Base-by-base conservation (phyloP, 371 early-diverging fungal species). In the Dentiscutata heterogama region DNA sequence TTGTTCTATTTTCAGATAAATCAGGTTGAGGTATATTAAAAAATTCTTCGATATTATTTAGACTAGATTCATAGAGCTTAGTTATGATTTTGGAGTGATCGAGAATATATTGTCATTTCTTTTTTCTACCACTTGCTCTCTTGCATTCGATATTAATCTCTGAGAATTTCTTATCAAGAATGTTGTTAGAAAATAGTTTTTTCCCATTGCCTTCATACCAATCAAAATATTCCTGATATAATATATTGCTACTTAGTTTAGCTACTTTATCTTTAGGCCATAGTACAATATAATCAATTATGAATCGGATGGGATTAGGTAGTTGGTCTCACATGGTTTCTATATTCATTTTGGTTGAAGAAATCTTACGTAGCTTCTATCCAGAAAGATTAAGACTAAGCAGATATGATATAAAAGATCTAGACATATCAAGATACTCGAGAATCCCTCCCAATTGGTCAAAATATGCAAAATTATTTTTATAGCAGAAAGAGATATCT, bases 31-130 rank as follows among this genome's bases (percentile, higher is more conserved):
- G 39, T 50, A 16, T 56, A 22, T 73, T 56, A 8, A 16, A 73
- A 56, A 73, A 73, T 56, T 73, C 74, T 8, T 73, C 54, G 6
- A 73, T 73, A 51, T 73, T 31, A 35, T 20, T 46, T 11, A 70
- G 3, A 0, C 16, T 4, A 51, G 70, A 68, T 68, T 68, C 35
- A 14, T 2, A 0, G 0, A 68, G 29, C 35, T 68, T 68, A 22
- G 35, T 39, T 42, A 68, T 25, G 2, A 68, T 68, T 70, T 39
- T 70, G 3, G 70, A 20, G 35, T 18, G 20, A 11, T 70, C 39
- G 18, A 76, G 76, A 76, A 76, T 76, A 76, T 76, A 76, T n/a
- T 60, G 56, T 31, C 39, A 76, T 76, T 39, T 25, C 42, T 61
- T 76, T 46, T n/a, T n/a, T 58, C 60, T 18, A 60, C 20, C 10